Evolutionary conservation across 208 protist genomes (phyloP), one percentile per base, ranked within the genome.

Genomic region (Leptomonas seymouri): DNA sequence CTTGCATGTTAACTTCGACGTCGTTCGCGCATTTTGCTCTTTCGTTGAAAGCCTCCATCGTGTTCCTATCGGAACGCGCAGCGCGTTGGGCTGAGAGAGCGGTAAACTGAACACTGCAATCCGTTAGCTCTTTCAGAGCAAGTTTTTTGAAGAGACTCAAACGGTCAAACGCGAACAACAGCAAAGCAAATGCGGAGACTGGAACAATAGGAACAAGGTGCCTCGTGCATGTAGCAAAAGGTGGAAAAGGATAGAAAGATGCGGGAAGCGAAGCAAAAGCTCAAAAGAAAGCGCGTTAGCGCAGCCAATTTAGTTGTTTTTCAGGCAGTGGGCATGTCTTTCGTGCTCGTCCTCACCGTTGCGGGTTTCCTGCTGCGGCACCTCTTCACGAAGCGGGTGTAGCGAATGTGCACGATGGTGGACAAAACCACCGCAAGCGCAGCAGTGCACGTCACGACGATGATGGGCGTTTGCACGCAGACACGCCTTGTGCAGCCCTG

Each of bases 361-460:
- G 36, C 54, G 20, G 58, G 28, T 34, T 50, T 67, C 27, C 21
- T n/a, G 30, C 28, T 14, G 65, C 67, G 67, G 67, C 67, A 72
- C 44, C 41, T 30, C 15, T 39, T 15, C 20, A 89, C 72, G 44
- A 86, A 89, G 56, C 84, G 75, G 31, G 45, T 59, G 67, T 90
- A 90, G 54, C 84, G 84, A 45, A 86, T 46, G 63, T 90, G 84
- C n/a, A 86, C 73, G 36, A 80, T 76, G 45, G 77, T 70, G 1
- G 71, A 55, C 31, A 70, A 50, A 8, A 85, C 42, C 25, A 67
- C 67, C 11, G 81, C 76, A 9, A 85, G 56, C 30, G 74, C 80
- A 18, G 81, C 78, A 9, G 54, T 69, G 55, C 67, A 72, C 21
- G 81, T 87, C 25, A 79, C 74, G 39, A 86, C 79, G 46, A 87